Evolutionary conservation across 2,329 filamentous ascomycete genomes (phyloP).

Genomic region (Penicillium crustosum): DNA sequence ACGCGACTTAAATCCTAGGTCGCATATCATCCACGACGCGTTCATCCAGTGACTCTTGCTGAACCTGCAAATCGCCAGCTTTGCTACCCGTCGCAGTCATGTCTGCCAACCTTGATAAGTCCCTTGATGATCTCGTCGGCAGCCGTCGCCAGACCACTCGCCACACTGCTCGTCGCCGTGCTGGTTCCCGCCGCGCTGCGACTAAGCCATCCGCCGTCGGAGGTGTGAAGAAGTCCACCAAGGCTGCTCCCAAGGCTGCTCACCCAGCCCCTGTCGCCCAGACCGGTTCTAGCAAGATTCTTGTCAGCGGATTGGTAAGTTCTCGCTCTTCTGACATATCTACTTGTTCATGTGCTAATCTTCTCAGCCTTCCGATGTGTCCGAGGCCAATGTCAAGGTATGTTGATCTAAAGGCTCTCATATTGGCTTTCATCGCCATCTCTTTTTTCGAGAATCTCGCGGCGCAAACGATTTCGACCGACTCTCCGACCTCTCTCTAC

Average conservation of each 20-base stretch:
- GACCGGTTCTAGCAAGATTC: slow-evolving; percentile 85
- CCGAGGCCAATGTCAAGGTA: slow-evolving; percentile 99
- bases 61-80: slow-evolving; percentile 18
- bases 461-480: slow-evolving; percentile 39
- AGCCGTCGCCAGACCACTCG: slow-evolving; percentile 61
- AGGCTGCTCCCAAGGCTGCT: slow-evolving; percentile 50
- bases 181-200: slow-evolving; percentile 44
- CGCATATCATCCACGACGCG: background rate
- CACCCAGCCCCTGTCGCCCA: slow-evolving; percentile 63
- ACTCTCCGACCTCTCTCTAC: slow-evolving; percentile 30
- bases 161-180: slow-evolving; percentile 41
- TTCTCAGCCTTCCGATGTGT: slow-evolving; percentile 85
- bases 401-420: slow-evolving; percentile 83
- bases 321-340: background rate
- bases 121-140: slow-evolving; percentile 95
- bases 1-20: slow-evolving; percentile 10
- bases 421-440: slow-evolving; percentile 72
- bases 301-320: slow-evolving; percentile 97
- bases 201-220: slow-evolving; percentile 68
- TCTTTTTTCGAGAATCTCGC: slow-evolving; percentile 45
- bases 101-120: slow-evolving; percentile 94
- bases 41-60: slow-evolving; percentile 10
- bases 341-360: slow-evolving; percentile 48
- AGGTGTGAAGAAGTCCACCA: slow-evolving; percentile 74
- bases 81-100: slow-evolving; percentile 53